phyloP scores from a whole-genome alignment of 1,284 basidiomycete genomes.

The Pisolithus thermaeus region DNA sequence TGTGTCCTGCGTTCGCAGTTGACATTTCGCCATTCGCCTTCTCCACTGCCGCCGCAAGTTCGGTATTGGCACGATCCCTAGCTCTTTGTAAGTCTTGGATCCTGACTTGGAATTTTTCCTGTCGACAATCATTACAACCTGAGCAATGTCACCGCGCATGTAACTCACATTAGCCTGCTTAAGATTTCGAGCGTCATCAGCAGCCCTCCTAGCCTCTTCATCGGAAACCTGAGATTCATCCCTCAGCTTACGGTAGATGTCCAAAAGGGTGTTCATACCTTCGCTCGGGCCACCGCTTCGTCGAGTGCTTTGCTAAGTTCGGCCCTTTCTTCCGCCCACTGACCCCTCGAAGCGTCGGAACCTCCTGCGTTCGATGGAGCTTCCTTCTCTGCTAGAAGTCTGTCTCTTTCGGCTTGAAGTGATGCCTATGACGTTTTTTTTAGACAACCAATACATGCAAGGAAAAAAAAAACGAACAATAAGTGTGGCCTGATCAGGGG shows the following conservation, averaged over 20 bases:
- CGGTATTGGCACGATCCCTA: slow-evolving; percentile 31
- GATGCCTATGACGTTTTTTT: slow-evolving; percentile 35
- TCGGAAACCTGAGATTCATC: slow-evolving; percentile 33
- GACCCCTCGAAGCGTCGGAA: slow-evolving; percentile 28
- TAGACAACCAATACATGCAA: not conserved
- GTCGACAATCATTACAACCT: slow-evolving; percentile 7
- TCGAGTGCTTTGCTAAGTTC: slow-evolving; percentile 54
- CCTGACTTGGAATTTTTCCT: slow-evolving; percentile 44
- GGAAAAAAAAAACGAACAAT: slow-evolving; percentile 34
- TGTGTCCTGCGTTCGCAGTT: slow-evolving; percentile 15
- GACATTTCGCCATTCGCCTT: slow-evolving; percentile 43
- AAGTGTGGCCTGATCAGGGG: slow-evolving; percentile 31
- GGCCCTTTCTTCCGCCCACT: slow-evolving; percentile 55
- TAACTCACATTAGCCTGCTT: slow-evolving; percentile 31
- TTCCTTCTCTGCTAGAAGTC: slow-evolving; percentile 54
- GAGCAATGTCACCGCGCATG: not conserved
- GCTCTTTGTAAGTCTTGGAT: slow-evolving; percentile 33
- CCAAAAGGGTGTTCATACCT: slow-evolving; percentile 35
- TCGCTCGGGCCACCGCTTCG: slow-evolving; percentile 48
- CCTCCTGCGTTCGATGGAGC: slow-evolving; percentile 33
- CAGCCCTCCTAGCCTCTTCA: slow-evolving; percentile 42
- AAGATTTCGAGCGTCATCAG: slow-evolving; percentile 40
- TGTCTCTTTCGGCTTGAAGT: slow-evolving; percentile 56
- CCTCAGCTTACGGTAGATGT: not conserved
- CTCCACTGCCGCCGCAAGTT: slow-evolving; percentile 48